phyloP scores from a whole-genome alignment of 2,329 filamentous ascomycete genomes.

The Ceratocystis alfenasii region DNA sequence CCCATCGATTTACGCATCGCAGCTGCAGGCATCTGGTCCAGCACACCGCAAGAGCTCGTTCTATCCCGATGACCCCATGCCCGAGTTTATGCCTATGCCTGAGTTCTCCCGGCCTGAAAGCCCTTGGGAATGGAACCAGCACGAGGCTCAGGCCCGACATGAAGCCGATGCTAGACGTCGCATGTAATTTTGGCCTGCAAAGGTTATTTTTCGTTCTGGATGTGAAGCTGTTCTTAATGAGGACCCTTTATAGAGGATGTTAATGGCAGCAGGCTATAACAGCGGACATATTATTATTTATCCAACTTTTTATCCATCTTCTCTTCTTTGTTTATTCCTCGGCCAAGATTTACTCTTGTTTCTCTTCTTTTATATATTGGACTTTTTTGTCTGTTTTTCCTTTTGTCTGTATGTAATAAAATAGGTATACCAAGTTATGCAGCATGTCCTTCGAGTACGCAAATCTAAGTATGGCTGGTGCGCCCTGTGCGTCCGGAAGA shows the following conservation, averaged over 20 bases:
- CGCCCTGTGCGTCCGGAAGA: too few relatives aligned
- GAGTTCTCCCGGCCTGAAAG: constrained; percentile 11
- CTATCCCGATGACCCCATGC: constrained; percentile 7
- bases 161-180: constrained; percentile 3
- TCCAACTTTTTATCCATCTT: neutral
- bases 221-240: constrained; percentile 1
- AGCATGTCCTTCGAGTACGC: neutral
- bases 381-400: constrained; percentile 7
- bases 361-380: constrained; percentile 10
- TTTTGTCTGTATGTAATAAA: constrained; percentile 3
- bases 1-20: constrained; percentile 10
- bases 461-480: too few relatives aligned
- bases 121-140: constrained; percentile 16
- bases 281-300: neutral
- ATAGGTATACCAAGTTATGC: neutral
- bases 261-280: neutral
- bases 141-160: constrained; percentile 5
- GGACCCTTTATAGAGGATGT: neutral
- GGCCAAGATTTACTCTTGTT: neutral
- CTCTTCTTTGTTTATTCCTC: constrained; percentile 18
- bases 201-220: too few relatives aligned
- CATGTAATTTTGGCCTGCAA: neutral
- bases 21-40: neutral
- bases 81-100: neutral
- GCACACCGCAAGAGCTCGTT: constrained; percentile 8